Evolutionary conservation across 1,284 basidiomycete species (phyloP), one percentile per base, ranked within the genome.

Genomic region (Chalciporus sp.): DNA sequence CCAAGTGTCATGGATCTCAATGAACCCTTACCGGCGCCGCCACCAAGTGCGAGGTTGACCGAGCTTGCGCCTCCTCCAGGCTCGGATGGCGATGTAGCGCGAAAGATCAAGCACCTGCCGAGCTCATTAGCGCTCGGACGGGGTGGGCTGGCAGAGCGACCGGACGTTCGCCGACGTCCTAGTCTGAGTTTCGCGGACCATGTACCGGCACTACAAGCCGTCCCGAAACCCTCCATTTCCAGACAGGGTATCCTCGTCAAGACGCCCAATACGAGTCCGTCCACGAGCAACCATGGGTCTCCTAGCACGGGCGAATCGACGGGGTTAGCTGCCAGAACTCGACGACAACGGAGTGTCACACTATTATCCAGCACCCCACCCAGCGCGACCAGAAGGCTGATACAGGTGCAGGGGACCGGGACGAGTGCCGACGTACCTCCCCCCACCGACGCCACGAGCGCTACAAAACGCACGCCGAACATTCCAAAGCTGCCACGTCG

Each of bases 401-500:
- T 9, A 16, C 53, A 52, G 11, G 28, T 16, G 9, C 26, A 7
- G 19, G 43, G 31, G 1, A 16, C 9, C 31, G 37, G n/a, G n/a
- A 23, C 37, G 31, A 48, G 12, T 27, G 47, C n/a, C 4, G 35
- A 37, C 7, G n/a, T 37, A 37, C 35, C 35, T n/a, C 35, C 39
- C 6, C 51, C 37, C 2, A 28, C 44, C 1, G 52, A 51, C 29
- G 23, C 51, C n/a, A 20, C 27, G n/a, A 29, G 35, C 6, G 27
- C 42, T 3, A 47, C 48, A 41, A 69, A 53, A 52, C 64, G 50
- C 6, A 37, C 49, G 9, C 55, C 63, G 33, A 71, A 64, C 41
- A 19, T 60, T 37, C 68, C 67, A 14, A 69, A 44, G 51, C 31
- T 67, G n/a, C 64, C 66, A 1, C 69, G 60, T 42, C 57, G 62